Evolutionary conservation across 306 rosid genomes (phyloP), one percentile per base, ranked within the genome.

Genomic region (Dryas alaskensis): DNA sequence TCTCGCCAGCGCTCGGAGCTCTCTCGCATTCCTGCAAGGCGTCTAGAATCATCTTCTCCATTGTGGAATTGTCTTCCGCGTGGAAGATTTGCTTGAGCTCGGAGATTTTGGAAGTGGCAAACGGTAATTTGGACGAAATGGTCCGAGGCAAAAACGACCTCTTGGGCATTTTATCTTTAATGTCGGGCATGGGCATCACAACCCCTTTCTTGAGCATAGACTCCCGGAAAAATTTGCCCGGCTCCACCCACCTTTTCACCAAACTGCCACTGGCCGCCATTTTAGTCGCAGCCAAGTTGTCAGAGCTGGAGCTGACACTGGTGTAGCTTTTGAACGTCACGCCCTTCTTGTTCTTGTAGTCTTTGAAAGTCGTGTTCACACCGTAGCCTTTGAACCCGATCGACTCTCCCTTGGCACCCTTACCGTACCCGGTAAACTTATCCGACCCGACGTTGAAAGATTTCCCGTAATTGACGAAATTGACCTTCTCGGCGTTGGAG

Each of bases 121-220:
- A 95, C 0, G 99, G 99, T 71, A 95, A 77, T 89, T 92, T 95
- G 0, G 96, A 83, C n/a, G 82, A 27, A 2, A 95, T 87, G 0
- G 80, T 72, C 25, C 99, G 92, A 83, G 99, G 99, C 45, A 95
- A 66, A 83, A 95, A 95, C 44, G 98, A 92, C 92, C 99, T 92
- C 81, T 81, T 46, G 0, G 99, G 99, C 95, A 92, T 88, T 85
- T 85, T 95, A 84, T 95, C 99, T 9, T 65, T 81, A 19, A 95
- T 78, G 76, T 95, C 98, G 13, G 99, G 99, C 88, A 95, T 87
- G 0, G 91, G 89, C 92, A 90, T 85, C 62, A 95, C 92, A 2
- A 65, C 76, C 12, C 99, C 93, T 69, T 90, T 75, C 77, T 84
- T 92, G 73, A 95, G 6, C 93, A 81, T 86, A 54, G 92, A 82